A percentile compares a stretch with the other conserved stretches of the same genome.
Conservation (phyloP, 805 yeast genomes). For the Maudiozyma saulgeensis region DNA sequence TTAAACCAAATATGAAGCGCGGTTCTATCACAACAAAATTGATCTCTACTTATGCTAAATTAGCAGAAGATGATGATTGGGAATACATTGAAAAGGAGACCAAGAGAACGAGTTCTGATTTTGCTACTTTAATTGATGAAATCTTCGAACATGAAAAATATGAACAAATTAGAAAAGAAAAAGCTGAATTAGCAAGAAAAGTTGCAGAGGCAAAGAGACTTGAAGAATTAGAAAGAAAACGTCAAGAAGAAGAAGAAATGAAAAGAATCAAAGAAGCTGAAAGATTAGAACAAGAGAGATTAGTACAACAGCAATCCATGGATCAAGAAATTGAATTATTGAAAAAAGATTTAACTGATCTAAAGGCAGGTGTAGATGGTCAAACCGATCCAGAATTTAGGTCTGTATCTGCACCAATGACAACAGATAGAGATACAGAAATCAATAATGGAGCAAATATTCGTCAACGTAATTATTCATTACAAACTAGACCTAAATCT, state of each 20-base stretch:
- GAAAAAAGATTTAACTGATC: conserved; percentile 11
- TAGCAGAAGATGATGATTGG: conserved; percentile 56
- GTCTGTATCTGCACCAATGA: conserved; percentile 33
- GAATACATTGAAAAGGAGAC: conserved; percentile 64
- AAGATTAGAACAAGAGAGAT: conserved; percentile 14
- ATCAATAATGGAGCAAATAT: conserved; percentile 20
- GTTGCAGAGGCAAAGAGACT: conserved; percentile 37
- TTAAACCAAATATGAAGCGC: conserved; percentile 40
- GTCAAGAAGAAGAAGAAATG: conserved; percentile 18
- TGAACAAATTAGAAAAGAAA: conserved; percentile 44
- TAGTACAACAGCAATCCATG: conserved; percentile 23
- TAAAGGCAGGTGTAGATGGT: conserved; percentile 2
- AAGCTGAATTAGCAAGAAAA: conserved; percentile 38
- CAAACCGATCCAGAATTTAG: conserved; percentile 17
- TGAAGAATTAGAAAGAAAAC: conserved; percentile 34
- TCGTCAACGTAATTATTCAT: conserved; percentile 32
- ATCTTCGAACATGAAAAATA: conserved; percentile 63
- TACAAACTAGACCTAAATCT: conserved; percentile 35
- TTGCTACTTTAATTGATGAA: conserved; percentile 69
- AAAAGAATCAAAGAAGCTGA: conserved; percentile 15
- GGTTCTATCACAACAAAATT: conserved; percentile 65
- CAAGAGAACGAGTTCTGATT: conserved; percentile 66
- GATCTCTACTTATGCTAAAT: conserved; percentile 62
- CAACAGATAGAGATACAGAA: conserved; percentile 9
- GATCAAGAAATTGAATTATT: conserved; percentile 18